Percentiles rank a stretch among this genome's conserved stretches.
Conservation (phyloP, 306 rosid genomes). For the Delonix regia region DNA sequence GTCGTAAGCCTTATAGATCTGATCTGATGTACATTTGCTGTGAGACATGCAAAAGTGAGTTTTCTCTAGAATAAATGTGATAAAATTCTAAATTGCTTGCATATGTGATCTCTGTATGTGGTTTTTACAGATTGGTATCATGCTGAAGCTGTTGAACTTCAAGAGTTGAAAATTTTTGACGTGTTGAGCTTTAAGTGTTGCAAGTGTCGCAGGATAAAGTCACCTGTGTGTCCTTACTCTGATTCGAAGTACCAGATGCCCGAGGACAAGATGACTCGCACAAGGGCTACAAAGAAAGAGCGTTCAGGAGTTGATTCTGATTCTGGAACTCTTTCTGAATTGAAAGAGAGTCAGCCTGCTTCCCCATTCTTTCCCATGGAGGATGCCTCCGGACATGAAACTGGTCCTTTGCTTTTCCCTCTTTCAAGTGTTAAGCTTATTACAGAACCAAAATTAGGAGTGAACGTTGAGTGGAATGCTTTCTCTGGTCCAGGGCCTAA, state of each 20-base stretch:
- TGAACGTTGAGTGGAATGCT: conserved; percentile 63
- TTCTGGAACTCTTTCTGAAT: conserved; percentile 53
- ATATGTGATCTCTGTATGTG: conserved; percentile 19
- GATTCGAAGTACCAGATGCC: conserved; percentile 44
- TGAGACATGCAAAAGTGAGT: conserved; percentile 78
- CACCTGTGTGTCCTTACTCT: conserved; percentile 82
- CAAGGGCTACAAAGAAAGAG: conserved; percentile 55
- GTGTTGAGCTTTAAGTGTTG: conserved; percentile 92
- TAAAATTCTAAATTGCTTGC: not conserved
- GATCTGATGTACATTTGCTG: conserved; percentile 87
- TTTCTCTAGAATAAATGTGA: conserved; percentile 25
- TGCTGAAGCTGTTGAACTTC: conserved; percentile 89
- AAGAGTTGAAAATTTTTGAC: conserved; percentile 67
- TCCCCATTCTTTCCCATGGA: conserved; percentile 57
- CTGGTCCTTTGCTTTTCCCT: conserved; percentile 74
- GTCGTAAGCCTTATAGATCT: conserved; percentile 68
- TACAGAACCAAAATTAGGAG: conserved; percentile 54
- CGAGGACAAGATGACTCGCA: conserved; percentile 51
- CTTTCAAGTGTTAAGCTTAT: conserved; percentile 69
- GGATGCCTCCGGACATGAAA: conserved; percentile 52
- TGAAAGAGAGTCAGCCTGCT: conserved; percentile 55
- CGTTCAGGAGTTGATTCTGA: conserved; percentile 51
- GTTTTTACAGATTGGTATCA: conserved; percentile 91
- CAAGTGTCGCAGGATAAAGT: conserved; percentile 90
- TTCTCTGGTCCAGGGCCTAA: conserved; percentile 58